Evolutionary conservation across 768 basidiomycete genomes (phyloP), one percentile per base, ranked within the genome.

Genomic region (Agaricus sinodeliciosus): DNA sequence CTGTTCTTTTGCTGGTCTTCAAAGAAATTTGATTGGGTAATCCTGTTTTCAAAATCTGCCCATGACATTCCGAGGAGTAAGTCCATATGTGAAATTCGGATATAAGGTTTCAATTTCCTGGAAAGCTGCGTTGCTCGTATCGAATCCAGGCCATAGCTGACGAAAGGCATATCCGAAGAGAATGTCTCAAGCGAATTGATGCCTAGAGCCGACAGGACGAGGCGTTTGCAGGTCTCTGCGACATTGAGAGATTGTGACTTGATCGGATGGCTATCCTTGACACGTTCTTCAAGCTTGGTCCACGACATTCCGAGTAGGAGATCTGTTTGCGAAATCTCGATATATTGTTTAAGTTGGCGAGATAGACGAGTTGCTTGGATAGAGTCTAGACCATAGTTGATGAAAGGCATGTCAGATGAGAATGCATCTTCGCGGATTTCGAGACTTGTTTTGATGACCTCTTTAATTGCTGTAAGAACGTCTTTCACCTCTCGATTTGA

Each of bases 361-460:
- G 72, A 68, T 9, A 73, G 56, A n/a, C 64, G 63, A 4, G 67
- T 67, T 12, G 73, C 73, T 9, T 68, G 63, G 5, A 75, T 63
- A 1, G 73, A 75, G 55, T 75, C 73, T 15, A 74, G 60, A 8
- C 74, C 74, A 39, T 74, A 75, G 2, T 68, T 61, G 0, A 70
- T 72, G 43, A 76, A 61, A 1, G 74, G 73, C 5, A 71, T 65
- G 11, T 72, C 65, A 0, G 57, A 46, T 5, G 64, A 63, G 43
- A 75, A 67, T 31, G 73, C 71, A 16, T 66, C 61, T 16, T 53
- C 15, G 26, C 66, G 51, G 19, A 75, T 56, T 43, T 68, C 68
- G n/a, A 72, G 57, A 16, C 36, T 26, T 4, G 22, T 25, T 13
- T 37, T 39, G 22, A 49, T 37, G 26, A 49, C 19, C 16, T 37